These are phyloP conservation scores for Tetrapyrgos nigripes DNA, from an alignment of 1,284 basidiomycete genomes.

Conservation along the genomic window DNA sequence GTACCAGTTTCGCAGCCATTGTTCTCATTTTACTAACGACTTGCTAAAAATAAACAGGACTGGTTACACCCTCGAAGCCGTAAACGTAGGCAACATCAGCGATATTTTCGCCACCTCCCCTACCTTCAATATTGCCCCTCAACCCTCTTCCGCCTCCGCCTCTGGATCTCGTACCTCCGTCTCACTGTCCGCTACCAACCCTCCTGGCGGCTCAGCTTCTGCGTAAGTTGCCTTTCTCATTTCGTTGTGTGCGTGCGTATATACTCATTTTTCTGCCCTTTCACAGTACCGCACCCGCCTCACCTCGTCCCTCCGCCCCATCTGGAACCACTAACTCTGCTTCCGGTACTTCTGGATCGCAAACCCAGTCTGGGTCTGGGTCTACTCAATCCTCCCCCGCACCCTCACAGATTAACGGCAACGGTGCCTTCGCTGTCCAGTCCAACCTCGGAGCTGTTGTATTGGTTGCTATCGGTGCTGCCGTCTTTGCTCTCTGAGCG, in stretches of 20 bases:
- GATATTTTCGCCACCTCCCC: conserved; percentile 48
- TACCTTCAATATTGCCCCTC: conserved; percentile 49
- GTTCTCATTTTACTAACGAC: conserved; percentile 5
- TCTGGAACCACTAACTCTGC: neutral
- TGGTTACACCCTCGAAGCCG: conserved; percentile 59
- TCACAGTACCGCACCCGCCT: neutral
- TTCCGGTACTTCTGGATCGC: neutral
- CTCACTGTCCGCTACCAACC: neutral
- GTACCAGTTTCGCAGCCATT: conserved; percentile 41
- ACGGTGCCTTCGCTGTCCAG: neutral
- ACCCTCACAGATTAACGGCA: neutral
- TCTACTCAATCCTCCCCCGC: neutral
- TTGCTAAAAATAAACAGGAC: conserved; percentile 35
- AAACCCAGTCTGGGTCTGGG: neutral
- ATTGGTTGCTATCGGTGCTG: neutral
- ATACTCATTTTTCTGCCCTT: neutral
- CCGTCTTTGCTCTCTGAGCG: neutral
- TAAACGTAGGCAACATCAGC: conserved; percentile 57
- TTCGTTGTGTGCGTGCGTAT: neutral
- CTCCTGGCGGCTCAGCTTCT: neutral
- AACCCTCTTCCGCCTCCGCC: conserved; percentile 18
- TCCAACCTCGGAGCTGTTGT: no score
- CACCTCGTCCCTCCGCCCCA: neutral
- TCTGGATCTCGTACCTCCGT: conserved; percentile 10
- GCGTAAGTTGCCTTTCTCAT: neutral